phyloP scores from a whole-genome alignment of 768 basidiomycete genomes.

The Kwoniella mangroviensis region DNA sequence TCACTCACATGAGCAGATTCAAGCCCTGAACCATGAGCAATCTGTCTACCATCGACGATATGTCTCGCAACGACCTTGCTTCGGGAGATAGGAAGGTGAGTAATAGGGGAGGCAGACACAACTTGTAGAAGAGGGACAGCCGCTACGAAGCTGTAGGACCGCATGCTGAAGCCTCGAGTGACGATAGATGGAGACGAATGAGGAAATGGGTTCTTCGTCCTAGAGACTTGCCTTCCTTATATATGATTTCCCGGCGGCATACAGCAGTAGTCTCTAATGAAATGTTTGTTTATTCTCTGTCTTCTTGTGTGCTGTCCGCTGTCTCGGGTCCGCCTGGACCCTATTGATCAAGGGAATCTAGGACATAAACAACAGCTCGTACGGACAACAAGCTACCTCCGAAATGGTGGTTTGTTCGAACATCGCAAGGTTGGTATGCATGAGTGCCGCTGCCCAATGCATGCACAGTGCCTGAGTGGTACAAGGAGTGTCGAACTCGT shows the following conservation, averaged over 20 bases:
- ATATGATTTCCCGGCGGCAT: not conserved
- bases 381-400: not conserved
- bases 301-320: not conserved
- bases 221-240: not conserved
- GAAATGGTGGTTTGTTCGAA: not conserved
- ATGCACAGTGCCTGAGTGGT: not conserved
- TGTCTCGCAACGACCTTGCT: conserved; percentile 11
- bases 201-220: too few relatives aligned
- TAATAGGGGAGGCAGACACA: not conserved
- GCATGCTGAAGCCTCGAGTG: not conserved
- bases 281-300: not conserved
- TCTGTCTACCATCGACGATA: conserved; percentile 16
- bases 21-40: conserved; percentile 7
- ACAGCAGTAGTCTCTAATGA: not conserved
- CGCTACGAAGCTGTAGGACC: not conserved
- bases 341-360: not conserved
- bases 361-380: not conserved
- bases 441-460: not conserved
- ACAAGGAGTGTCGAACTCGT: not conserved
- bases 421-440: not conserved
- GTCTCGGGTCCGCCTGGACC: not conserved
- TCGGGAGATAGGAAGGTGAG: not conserved
- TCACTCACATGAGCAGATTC: conserved; percentile 15
- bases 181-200: too few relatives aligned
- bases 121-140: not conserved